Conservation (phyloP, 805 yeast genomes). For the Candida fluviatilis region DNA sequence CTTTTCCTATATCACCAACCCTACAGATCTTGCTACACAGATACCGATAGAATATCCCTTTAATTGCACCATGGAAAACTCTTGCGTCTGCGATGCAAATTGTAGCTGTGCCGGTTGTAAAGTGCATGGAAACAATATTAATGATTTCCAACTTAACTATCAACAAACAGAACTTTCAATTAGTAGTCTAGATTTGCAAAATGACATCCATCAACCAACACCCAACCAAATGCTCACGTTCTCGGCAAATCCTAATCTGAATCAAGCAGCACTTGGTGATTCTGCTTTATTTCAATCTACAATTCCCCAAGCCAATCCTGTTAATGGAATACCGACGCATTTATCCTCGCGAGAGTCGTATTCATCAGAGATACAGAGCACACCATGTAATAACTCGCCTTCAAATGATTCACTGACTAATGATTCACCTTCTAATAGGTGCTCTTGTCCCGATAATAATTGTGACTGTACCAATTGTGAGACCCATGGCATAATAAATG, state of each 20-base stretch:
- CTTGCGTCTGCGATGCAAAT: conserved; percentile 33
- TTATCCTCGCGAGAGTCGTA: too few species aligned
- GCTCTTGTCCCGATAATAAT: conserved; percentile 23
- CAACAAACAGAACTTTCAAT: not conserved
- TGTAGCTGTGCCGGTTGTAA: conserved; percentile 37
- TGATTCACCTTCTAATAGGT: conserved; percentile 9
- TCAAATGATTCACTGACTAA: not conserved
- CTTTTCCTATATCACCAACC: not conserved
- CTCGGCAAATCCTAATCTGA: too few species aligned
- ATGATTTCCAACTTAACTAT: conserved; percentile 1
- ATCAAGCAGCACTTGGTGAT: too few species aligned
- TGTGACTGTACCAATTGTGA: conserved; percentile 43
- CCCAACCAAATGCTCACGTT: too few species aligned
- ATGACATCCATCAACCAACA: too few species aligned
- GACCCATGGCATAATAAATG: conserved; percentile 42
- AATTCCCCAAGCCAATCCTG: not conserved
- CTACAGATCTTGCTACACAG: not conserved
- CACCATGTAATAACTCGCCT: not conserved
- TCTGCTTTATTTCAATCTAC: not conserved
- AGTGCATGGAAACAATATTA: conserved; percentile 24
- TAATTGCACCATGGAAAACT: conserved; percentile 31
- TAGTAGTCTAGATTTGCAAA: not conserved
- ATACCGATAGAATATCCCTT: conserved; percentile 15
- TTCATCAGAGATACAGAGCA: too few species aligned
- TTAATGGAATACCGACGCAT: too few species aligned